A percentile compares a stretch with the other conserved stretches of the same genome.
phyloP scores from a whole-genome alignment of 495 filamentous ascomycete species.

The Ascodesmis nigricans region DNA sequence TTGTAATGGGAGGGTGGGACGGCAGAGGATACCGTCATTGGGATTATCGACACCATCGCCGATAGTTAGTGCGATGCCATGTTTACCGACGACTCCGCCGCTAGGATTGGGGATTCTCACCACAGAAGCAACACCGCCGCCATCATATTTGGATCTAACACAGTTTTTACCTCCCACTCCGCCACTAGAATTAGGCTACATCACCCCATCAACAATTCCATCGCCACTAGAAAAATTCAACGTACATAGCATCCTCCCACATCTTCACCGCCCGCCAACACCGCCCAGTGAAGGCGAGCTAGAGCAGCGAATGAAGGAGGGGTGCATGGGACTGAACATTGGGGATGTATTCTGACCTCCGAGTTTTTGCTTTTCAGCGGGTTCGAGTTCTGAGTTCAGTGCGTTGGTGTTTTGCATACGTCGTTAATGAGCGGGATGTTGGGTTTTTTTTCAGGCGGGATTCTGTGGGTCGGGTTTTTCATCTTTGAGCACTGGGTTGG shows the following conservation, averaged over 20 bases:
- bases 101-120: background rate
- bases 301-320: constrained; percentile 12
- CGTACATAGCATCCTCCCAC: constrained; percentile 16
- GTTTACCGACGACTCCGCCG: background rate
- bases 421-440: background rate
- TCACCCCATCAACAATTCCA: background rate
- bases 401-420: background rate
- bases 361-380: background rate
- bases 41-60: background rate
- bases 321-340: constrained; percentile 16
- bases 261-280: constrained; percentile 17
- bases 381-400: background rate
- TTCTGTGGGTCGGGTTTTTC: constrained; percentile 15
- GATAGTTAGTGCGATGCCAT: background rate
- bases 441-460: background rate
- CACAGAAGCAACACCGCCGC: too few species aligned
- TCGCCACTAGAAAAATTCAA: background rate
- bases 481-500: constrained; percentile 5
- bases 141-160: too few species aligned
- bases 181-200: background rate
- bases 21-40: background rate
- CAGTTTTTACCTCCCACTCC: too few species aligned
- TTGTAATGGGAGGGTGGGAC: background rate
- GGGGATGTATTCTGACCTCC: background rate
- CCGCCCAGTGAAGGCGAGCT: constrained; percentile 19